A percentile compares a stretch with the other conserved stretches of the same genome.
These are phyloP conservation scores for Thalassiosira pacifica DNA, from an alignment of 352 stramenopile genomes.

Conservation along the genomic window DNA sequence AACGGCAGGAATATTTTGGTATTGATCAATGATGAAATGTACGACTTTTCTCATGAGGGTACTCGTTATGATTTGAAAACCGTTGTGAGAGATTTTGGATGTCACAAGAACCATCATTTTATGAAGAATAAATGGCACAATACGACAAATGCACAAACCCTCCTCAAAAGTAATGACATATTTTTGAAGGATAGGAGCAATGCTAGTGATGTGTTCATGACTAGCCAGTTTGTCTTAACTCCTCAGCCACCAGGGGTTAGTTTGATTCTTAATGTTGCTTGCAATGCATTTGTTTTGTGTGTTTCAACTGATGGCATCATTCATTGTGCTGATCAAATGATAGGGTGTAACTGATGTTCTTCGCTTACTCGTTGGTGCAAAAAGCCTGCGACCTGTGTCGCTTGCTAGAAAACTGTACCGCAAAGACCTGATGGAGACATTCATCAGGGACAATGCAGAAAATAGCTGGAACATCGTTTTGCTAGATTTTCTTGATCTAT, in stretches of 20 bases:
- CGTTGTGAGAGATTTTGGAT: conserved; percentile 29
- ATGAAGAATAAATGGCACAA: conserved; percentile 76
- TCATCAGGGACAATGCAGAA: conserved; percentile 62
- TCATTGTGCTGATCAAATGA: not conserved
- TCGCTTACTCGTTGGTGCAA: conserved; percentile 57
- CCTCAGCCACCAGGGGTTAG: conserved; percentile 50
- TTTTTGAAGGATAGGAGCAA: conserved; percentile 50
- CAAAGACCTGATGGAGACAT: conserved; percentile 63
- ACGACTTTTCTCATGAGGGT: conserved; percentile 53
- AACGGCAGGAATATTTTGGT: conserved; percentile 61
- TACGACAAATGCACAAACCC: conserved; percentile 50
- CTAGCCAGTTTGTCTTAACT: conserved; percentile 73
- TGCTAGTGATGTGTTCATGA: conserved; percentile 58
- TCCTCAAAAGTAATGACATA: conserved; percentile 69
- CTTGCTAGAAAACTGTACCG: conserved; percentile 63
- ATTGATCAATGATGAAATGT: conserved; percentile 68
- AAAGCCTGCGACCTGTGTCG: conserved; percentile 69
- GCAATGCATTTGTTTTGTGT: conserved; percentile 1
- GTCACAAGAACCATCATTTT: conserved; percentile 33
- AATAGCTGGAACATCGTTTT: conserved; percentile 73
- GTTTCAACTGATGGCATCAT: not conserved
- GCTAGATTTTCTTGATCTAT: conserved; percentile 75
- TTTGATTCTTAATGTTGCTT: not conserved
- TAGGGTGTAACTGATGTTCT: conserved; percentile 44
- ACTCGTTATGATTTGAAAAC: conserved; percentile 15